A percentile compares a stretch with the other conserved stretches of the same genome.
These are phyloP conservation scores for Brassica balearica DNA, from an alignment of 441 rosid species.

Conservation along the genomic window DNA sequence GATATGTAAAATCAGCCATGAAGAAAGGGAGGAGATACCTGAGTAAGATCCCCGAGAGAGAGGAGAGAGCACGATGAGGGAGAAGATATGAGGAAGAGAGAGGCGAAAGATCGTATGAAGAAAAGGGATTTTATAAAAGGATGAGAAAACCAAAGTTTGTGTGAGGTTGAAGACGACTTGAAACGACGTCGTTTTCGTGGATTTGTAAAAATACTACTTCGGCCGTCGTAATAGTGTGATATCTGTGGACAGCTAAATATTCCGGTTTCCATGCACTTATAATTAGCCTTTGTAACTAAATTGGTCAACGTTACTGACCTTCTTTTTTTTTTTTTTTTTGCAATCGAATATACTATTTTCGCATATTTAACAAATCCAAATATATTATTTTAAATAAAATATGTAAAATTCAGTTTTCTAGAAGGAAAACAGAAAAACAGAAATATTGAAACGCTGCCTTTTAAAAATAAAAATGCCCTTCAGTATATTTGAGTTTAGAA, in stretches of 20 bases:
- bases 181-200: constrained; percentile 40
- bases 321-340: neutral
- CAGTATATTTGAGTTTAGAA: neutral
- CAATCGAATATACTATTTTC: neutral
- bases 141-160: constrained; percentile 24
- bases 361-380: neutral
- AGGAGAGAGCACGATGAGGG: constrained; percentile 31
- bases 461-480: too few species aligned
- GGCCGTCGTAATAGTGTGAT: constrained; percentile 43
- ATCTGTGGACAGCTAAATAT: constrained; percentile 44
- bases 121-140: constrained; percentile 36
- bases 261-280: constrained; percentile 27
- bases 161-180: constrained; percentile 44
- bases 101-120: constrained; percentile 38
- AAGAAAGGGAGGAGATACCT: constrained; percentile 14
- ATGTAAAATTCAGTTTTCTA: neutral
- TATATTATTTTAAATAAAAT: too few species aligned
- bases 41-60: constrained; percentile 22
- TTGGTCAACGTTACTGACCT: neutral
- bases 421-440: neutral
- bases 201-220: constrained; percentile 13
- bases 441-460: neutral
- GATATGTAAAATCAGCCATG: constrained; percentile 12
- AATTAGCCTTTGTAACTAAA: neutral
- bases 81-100: too few species aligned